Conservation (phyloP, 2,329 filamentous ascomycete species). For the Hypoxylon rubiginosum region DNA sequence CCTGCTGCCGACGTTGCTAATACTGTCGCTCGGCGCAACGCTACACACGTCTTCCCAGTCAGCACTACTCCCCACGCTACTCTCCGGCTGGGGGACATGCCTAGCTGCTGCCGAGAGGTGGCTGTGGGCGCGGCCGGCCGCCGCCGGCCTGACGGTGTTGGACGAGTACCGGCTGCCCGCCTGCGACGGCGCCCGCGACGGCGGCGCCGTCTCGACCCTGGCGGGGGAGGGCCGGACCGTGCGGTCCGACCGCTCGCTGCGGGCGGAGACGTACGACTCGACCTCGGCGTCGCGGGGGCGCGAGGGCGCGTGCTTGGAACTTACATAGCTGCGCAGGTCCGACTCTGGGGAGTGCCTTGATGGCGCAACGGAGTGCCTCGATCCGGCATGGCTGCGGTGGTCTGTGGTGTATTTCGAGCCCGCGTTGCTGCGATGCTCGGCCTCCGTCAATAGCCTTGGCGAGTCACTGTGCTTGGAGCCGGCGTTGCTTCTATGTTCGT, state of each 20-base stretch:
- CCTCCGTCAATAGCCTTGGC: conserved; percentile 48
- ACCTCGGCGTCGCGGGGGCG: conserved; percentile 54
- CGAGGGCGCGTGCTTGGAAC: conserved; percentile 39
- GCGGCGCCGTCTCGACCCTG: conserved; percentile 54
- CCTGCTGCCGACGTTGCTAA: conserved; percentile 69
- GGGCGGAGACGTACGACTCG: conserved; percentile 61
- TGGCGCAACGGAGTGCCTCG: conserved; percentile 12
- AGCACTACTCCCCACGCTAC: conserved; percentile 57
- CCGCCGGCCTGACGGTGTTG: conserved; percentile 15
- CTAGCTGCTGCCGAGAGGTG: conserved; percentile 52
- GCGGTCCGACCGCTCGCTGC: conserved; percentile 55
- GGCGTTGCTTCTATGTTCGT: conserved; percentile 58
- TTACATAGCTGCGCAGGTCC: conserved; percentile 48
- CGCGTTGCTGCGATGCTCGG: conserved; percentile 34
- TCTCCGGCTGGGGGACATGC: conserved; percentile 58
- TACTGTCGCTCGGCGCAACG: conserved; percentile 72
- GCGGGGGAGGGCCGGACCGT: conserved; percentile 52
- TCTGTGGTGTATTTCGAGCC: conserved; percentile 33
- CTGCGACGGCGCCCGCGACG: conserved; percentile 31
- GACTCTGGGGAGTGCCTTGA: conserved; percentile 32
- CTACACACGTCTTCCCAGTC: conserved; percentile 64
- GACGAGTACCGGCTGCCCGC: conserved; percentile 27
- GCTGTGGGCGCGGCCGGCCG: conserved; percentile 27
- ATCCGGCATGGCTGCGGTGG: conserved; percentile 27
- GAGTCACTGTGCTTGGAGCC: conserved; percentile 54